Base-by-base conservation (phyloP, 164 flowering plant genomes). In the Piper betle region DNA sequence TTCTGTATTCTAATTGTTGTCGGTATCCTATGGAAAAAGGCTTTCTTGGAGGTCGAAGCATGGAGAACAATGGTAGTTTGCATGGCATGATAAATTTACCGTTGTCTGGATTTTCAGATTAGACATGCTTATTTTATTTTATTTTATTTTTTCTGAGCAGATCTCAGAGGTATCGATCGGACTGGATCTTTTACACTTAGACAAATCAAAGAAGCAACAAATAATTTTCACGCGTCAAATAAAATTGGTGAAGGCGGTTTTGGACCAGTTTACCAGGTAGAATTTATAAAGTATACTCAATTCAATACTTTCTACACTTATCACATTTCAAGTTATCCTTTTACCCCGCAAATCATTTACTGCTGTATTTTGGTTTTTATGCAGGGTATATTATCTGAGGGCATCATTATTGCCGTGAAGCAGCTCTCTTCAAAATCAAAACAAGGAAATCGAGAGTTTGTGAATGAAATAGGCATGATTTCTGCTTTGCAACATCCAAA, bases 171-270 rank as follows among this genome's bases (percentile, higher is more conserved):
- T 8, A 50, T 74, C 12, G 79, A 76, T 37, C 71, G 74, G n/a
- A 70, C 69, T 2, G 76, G 74, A 38, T 69, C 62, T 6, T 83
- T 79, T 54, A 74, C 75, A 58, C 65, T 77, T 9, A 76, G 66
- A 65, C 87, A 83, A 65, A 75, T 82, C 3, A 73, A 61, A 74
- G 78, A 73, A 63, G 81, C 85, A 40, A 79, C 83, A 1, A 62
- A 72, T 42, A 67, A 79, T 53, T 82, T 82, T 65, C 69, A 69
- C 71, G 2, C 60, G 63, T 63, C 56, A 20, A 83, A 81, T 68
- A 83, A 79, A 72, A 72, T 83, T 58, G 84, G 87, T 43, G 83
- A 83, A 78, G 87, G 87, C 37, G 87, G 87, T 18, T 83, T 83
- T 70, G 87, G 87, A 41, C 57, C 82, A 39, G 87, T 83, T 39